phyloP scores from a whole-genome alignment of 2,329 filamentous ascomycete genomes.

The Epichloe baconii region DNA sequence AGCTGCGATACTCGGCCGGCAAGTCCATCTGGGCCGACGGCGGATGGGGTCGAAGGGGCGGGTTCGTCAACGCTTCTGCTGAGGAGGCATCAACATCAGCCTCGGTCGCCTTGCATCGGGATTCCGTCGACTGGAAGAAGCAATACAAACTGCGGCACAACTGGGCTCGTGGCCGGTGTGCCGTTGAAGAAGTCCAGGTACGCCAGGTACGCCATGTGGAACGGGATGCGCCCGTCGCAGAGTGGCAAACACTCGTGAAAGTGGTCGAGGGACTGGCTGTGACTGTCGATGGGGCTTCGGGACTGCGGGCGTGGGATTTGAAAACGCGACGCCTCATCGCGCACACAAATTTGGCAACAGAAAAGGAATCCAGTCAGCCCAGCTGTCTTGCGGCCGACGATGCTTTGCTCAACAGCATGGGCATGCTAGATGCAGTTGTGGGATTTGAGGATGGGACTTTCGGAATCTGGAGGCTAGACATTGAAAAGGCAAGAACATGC shows the following conservation, averaged over 20 bases:
- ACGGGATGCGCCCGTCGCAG: slow-evolving; percentile 13
- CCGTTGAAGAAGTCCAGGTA: slow-evolving; percentile 63
- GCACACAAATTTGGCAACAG: slow-evolving; percentile 22
- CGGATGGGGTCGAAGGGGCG: slow-evolving; percentile 26
- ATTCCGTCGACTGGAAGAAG: slow-evolving; percentile 65
- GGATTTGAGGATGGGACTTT: slow-evolving; percentile 64
- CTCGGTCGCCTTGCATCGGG: slow-evolving; percentile 3
- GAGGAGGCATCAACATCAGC: not conserved
- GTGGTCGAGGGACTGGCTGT: slow-evolving; percentile 65
- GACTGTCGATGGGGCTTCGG: slow-evolving; percentile 56
- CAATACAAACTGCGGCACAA: slow-evolving; percentile 85
- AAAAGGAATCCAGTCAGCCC: slow-evolving; percentile 25
- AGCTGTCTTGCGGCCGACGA: slow-evolving; percentile 56
- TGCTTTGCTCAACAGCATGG: slow-evolving; percentile 25
- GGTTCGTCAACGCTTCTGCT: slow-evolving; percentile 7
- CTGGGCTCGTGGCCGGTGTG: slow-evolving; percentile 74
- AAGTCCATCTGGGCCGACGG: slow-evolving; percentile 31
- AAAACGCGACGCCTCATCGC: slow-evolving; percentile 50
- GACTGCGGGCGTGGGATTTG: slow-evolving; percentile 68
- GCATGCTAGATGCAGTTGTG: slow-evolving; percentile 45
- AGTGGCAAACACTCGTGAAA: slow-evolving; percentile 56
- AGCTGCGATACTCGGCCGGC: slow-evolving; percentile 32
- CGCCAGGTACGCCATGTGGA: slow-evolving; percentile 33
- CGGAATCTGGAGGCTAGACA: slow-evolving; percentile 51
- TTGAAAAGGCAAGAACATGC: slow-evolving; percentile 28